Conservation (phyloP, 768 basidiomycete genomes). For the Fomitopsis pulvina region DNA sequence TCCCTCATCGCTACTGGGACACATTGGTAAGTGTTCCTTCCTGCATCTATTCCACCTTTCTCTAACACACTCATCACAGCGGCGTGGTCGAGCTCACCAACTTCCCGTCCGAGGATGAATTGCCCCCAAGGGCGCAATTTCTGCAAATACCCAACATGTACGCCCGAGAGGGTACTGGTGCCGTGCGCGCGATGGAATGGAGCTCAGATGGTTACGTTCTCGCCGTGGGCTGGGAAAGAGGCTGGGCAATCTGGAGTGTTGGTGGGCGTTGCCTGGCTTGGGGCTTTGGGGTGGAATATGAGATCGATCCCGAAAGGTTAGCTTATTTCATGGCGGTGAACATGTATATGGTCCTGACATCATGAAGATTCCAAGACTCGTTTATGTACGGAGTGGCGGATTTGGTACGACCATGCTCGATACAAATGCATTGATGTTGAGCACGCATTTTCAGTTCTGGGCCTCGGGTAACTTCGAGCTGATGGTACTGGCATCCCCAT, state of each 20-base stretch:
- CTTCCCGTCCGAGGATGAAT: slow-evolving; percentile 60
- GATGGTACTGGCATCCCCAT: slow-evolving; percentile 57
- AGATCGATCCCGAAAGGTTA: slow-evolving; percentile 44
- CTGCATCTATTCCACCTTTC: not conserved
- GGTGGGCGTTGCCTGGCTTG: slow-evolving; percentile 83
- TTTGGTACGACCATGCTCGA: slow-evolving; percentile 44
- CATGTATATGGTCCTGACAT: not conserved
- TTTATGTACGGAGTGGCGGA: slow-evolving; percentile 79
- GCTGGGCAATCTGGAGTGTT: slow-evolving; percentile 89
- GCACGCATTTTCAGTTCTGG: slow-evolving; percentile 65
- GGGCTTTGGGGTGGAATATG: slow-evolving; percentile 63
- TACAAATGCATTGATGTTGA: slow-evolving; percentile 2
- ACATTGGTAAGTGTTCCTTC: slow-evolving; percentile 37
- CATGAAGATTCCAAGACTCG: slow-evolving; percentile 58
- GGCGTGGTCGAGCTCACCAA: slow-evolving; percentile 62
- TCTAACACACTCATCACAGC: slow-evolving; percentile 27
- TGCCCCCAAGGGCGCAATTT: slow-evolving; percentile 50
- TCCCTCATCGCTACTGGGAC: slow-evolving; percentile 81
- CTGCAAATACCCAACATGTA: slow-evolving; percentile 60
- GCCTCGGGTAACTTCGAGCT: slow-evolving; percentile 89
- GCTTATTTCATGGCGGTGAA: not conserved
- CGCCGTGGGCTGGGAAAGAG: slow-evolving; percentile 85
- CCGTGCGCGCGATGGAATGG: slow-evolving; percentile 75
- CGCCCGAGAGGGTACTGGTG: slow-evolving; percentile 46
- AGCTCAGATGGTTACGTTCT: slow-evolving; percentile 94